phyloP scores from a whole-genome alignment of 2,329 filamentous ascomycete species.

The Lecanosticta acicola region DNA sequence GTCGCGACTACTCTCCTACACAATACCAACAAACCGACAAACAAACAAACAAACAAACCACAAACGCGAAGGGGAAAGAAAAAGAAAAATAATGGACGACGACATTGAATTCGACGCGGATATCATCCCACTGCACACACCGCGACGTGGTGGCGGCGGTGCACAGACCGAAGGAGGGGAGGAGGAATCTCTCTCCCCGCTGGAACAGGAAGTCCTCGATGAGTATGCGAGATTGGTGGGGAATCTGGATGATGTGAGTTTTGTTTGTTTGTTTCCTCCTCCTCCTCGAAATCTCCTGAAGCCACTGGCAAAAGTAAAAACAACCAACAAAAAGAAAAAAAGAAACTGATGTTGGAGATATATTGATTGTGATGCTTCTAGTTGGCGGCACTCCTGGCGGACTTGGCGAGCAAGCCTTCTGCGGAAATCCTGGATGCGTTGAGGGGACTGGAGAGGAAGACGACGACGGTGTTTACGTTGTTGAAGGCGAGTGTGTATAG shows the following conservation, averaged over 20 bases:
- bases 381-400: slow-evolving; percentile 56
- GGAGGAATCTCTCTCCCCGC: slow-evolving; percentile 52
- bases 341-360: no score
- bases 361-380: no score
- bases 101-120: neutral
- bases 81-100: no score
- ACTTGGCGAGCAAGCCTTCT: slow-evolving; percentile 57
- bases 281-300: no score
- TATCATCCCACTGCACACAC: neutral
- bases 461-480: slow-evolving; percentile 86
- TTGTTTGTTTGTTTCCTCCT: neutral
- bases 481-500: slow-evolving; percentile 98
- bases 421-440: slow-evolving; percentile 81
- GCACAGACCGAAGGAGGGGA: neutral
- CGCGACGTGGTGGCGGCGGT: neutral
- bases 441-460: slow-evolving; percentile 86
- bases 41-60: no score
- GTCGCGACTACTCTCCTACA: no score
- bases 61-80: no score
- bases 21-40: no score
- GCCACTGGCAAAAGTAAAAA: no score
- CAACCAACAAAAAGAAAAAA: no score
- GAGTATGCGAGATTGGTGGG: slow-evolving; percentile 83
- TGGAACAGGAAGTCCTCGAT: slow-evolving; percentile 91
- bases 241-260: slow-evolving; percentile 79